Conservation (phyloP, 2,329 filamentous ascomycete genomes). For the Trichoderma afroharzianum region DNA sequence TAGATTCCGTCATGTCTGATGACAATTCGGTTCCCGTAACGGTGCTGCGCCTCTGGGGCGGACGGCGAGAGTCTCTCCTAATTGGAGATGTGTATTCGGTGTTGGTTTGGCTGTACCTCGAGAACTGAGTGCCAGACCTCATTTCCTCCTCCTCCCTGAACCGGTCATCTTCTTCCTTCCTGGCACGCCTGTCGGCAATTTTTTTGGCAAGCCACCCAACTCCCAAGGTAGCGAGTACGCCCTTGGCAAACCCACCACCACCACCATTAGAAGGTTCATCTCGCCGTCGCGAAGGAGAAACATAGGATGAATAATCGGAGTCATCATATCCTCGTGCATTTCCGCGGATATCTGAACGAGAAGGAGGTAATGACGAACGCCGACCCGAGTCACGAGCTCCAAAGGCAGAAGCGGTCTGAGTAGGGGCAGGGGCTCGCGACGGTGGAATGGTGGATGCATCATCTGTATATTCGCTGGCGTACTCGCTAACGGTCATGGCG, state of each 20-base stretch:
- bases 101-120: slow-evolving; percentile 67
- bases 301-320: slow-evolving; percentile 58
- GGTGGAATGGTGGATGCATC: slow-evolving; percentile 45
- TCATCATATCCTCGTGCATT: slow-evolving; percentile 39
- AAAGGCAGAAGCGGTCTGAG: slow-evolving; percentile 47
- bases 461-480: slow-evolving; percentile 46
- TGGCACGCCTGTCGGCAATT: slow-evolving; percentile 53
- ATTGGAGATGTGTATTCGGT: slow-evolving; percentile 58
- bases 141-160: slow-evolving; percentile 48
- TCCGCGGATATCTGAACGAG: slow-evolving; percentile 43
- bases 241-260: slow-evolving; percentile 52
- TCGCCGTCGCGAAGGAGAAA: slow-evolving; percentile 58
- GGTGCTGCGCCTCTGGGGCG: slow-evolving; percentile 30
- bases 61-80: slow-evolving; percentile 34
- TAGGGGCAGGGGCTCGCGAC: slow-evolving; percentile 41
- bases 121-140: slow-evolving; percentile 58
- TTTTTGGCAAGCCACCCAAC: slow-evolving; percentile 66
- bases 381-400: slow-evolving; percentile 29
- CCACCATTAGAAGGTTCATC: slow-evolving; percentile 44
- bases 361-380: slow-evolving; percentile 46
- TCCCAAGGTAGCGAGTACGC: slow-evolving; percentile 58
- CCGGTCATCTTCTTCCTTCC: slow-evolving; percentile 48
- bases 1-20: slow-evolving; percentile 37
- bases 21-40: slow-evolving; percentile 30
- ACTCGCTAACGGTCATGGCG: slow-evolving; percentile 45